Base-by-base conservation (phyloP, 257 asterid genomes). In the Capsicum baccatum region DNA sequence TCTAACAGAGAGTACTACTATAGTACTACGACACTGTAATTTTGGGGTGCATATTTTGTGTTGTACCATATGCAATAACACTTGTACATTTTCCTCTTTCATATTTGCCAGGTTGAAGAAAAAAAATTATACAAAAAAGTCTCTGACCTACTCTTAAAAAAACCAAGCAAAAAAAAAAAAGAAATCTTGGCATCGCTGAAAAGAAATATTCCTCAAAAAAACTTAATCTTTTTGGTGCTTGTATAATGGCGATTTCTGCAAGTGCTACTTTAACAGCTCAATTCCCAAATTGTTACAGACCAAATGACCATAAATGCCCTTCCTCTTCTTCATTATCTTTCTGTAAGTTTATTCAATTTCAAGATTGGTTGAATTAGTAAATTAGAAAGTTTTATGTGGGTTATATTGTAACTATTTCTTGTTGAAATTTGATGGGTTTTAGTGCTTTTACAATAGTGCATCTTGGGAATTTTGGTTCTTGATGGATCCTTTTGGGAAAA, bases 161-260 rank as follows among this genome's bases (percentile, higher is more conserved):
- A 26, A 1, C 1, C 33, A 26, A 26, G 33, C 33, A 0, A 26
- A 26, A 26, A 39, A 39, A 37, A 37, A 2, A 39, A 39, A 59
- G n/a, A 17, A 17, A 59, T 59, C 33, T 17, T 59, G 13, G 2
- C 67, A 60, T 35, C n/a, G 14, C 67, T 60, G 67, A 60, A n/a
- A 60, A 19, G 37, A 52, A 19, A 17, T 5, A 44, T 5, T 44
- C 3, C 57, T n/a, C 57, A 73, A 73, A 42, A 48, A 62, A 48
- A 62, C 62, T 50, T 50, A 50, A 74, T 17, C 44, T 71, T 17
- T 44, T 11, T 21, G 14, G 16, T 63, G 9, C 35, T 19, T 47
- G 60, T 67, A 19, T 48, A 76, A 76, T 76, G 81, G 47, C 81
- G 81, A 76, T 76, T 52, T 76, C 63, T 76, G 19, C 21, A 52